Evolutionary conservation across 257 asterid species (phyloP), one percentile per base, ranked within the genome.

Genomic region (Gentiana macrophylla): DNA sequence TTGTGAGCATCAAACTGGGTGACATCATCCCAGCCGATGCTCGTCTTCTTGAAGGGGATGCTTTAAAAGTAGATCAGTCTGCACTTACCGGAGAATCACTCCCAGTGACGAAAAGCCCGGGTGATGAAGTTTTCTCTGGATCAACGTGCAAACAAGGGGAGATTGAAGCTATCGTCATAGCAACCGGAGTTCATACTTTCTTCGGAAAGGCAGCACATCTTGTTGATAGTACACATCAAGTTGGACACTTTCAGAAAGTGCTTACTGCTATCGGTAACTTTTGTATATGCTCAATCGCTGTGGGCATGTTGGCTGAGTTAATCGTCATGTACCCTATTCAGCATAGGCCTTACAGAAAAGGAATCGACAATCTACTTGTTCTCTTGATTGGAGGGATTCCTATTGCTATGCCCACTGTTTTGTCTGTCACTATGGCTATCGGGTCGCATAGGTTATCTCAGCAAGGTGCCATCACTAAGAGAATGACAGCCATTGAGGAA

Each of bases 121-220:
- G 88, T 6, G 95, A 84, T 44, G 98, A 91, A 67, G 84, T 91
- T 55, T 91, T 84, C 83, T 91, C 96, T 12, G 96, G 96, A 37
- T 91, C 98, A 33, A 91, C 96, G 0, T 91, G 98, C 80, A 91
- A 87, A 69, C 98, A 91, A 69, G 98, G 98, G 37, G 98, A 91
- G 68, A 55, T 87, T 55, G 96, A 91, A 64, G 96, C 98, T 9
- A 83, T 91, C 11, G 96, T 91, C 36, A 91, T 91, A 46, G 98
- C 98, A 11, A 91, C 98, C 3, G 98, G 98, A 32, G 95, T 87
- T 52, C 96, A 87, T 57, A 91, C 98, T 7, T 91, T 91, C 89
- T 87, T 91, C 1, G 98, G 96, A 12, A 91, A 91, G 82, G 98
- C 96, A n/a, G 98, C 98, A 50, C 98, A 87, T 71, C 92, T 91